Base-by-base conservation (phyloP, 225 moss, liverwort and hornwort genomes). In the Straminergon stramineum region DNA sequence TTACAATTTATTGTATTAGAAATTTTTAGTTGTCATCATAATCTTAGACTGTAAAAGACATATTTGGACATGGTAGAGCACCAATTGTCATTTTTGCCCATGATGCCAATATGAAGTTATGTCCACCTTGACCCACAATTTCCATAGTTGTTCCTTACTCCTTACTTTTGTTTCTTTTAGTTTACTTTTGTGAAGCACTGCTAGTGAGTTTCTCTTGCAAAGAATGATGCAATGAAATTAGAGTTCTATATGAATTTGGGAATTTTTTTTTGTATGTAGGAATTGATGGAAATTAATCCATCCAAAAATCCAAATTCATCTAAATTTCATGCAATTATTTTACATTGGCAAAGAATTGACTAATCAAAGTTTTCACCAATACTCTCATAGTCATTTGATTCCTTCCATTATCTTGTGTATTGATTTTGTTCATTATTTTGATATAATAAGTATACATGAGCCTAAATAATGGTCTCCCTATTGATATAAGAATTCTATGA, bases 241-340 rank as follows among this genome's bases (percentile, higher is more conserved):
- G 18, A 4, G 4, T 30, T 18, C 10, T 43, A 16, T 43, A 6
- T 17, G 5, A 73, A 73, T 43, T 73, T 3, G 9, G 3, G 4
- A 0, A 2, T 27, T 26, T 17, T 41, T 45, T 22, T 17, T 6
- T 11, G 1, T 11, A 6, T 17, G 17, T 20, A 2, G 3, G 0
- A 45, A 45, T 45, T 74, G 10, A 19, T 31, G 2, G 3, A 51
- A 75, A 31, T 31, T 2, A 75, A 51, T 31, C 17, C 45, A 45
- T 45, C 6, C 2, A 20, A 51, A 31, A 19, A 20, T 75, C 7
- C 5, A 51, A 19, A 19, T 31, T 31, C 51, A 31, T 14, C 10
- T 51, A 1, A 32, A 32, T 4, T 51, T 32, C 4, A 31, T 51
- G 12, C 0, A 32, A 51, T 51, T 32, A 18, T 75, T 13, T 75